A percentile compares a stretch with the other conserved stretches of the same genome.
Evolutionary conservation across 208 protist genomes (phyloP).

Genomic region (Wallacemonas rigidus): DNA sequence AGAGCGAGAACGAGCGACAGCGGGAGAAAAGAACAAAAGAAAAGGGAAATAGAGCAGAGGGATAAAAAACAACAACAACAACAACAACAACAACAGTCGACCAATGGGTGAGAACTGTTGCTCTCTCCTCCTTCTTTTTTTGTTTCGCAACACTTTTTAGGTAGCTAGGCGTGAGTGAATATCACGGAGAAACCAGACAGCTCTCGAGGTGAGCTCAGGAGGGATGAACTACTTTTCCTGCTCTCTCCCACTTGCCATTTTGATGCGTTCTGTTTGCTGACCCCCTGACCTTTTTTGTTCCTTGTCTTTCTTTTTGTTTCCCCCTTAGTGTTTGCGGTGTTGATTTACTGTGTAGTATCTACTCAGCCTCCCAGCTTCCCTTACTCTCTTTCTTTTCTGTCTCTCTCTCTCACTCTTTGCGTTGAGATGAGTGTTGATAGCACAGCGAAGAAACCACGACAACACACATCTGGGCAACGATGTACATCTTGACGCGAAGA

Average conservation of each 20-base stretch:
- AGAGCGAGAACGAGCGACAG: background rate
- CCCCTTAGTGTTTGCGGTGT: background rate
- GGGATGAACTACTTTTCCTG: too few species aligned
- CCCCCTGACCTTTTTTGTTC: background rate
- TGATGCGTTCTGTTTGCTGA: background rate
- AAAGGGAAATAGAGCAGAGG: too few species aligned
- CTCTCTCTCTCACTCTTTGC: background rate
- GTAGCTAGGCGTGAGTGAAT: background rate
- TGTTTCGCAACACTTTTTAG: background rate
- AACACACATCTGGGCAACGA: background rate
- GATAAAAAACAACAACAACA: too few species aligned
- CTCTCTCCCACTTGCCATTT: background rate
- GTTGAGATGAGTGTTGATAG: conserved; percentile 5
- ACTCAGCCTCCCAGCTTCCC: background rate
- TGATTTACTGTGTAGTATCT: background rate
- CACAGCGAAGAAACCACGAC: conserved; percentile 6
- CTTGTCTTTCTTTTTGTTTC: conserved; percentile 1
- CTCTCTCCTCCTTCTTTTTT: conserved; percentile 1
- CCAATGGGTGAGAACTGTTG: background rate
- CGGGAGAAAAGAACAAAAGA: background rate
- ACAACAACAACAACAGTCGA: too few species aligned
- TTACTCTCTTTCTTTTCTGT: background rate
- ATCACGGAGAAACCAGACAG: background rate
- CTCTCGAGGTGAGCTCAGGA: too few species aligned
- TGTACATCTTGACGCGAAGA: too few species aligned